These are phyloP conservation scores for Agaricus blazei DNA, from an alignment of 768 basidiomycete genomes.

Conservation along the genomic window DNA sequence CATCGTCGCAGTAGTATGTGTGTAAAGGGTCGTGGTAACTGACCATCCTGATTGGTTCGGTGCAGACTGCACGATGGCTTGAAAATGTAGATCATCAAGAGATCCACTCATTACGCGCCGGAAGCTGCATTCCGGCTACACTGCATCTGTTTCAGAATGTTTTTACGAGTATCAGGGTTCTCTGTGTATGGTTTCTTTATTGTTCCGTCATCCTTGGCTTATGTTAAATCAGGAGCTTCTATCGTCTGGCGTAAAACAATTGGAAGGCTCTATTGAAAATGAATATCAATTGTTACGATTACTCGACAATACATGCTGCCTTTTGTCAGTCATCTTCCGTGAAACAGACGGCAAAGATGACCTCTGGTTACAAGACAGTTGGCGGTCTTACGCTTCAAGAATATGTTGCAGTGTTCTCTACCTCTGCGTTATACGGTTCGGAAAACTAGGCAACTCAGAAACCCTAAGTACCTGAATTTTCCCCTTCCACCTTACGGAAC, in stretches of 20 bases:
- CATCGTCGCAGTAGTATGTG: slow-evolving; percentile 43
- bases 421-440: background rate
- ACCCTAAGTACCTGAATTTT: background rate
- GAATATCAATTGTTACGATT: background rate
- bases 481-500: background rate
- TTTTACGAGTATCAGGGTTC: background rate
- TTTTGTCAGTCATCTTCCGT: background rate
- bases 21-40: background rate
- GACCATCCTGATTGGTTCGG: background rate
- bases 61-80: slow-evolving; percentile 5
- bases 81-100: background rate
- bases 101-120: background rate
- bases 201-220: background rate
- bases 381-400: background rate
- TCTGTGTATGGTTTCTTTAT: background rate
- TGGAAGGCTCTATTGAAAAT: background rate
- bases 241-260: background rate
- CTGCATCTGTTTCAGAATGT: background rate
- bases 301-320: background rate
- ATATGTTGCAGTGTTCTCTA: background rate
- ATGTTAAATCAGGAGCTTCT: background rate
- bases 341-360: background rate
- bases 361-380: background rate
- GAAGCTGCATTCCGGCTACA: background rate
- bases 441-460: background rate